Conservation (phyloP, 768 basidiomycete species). For the Lactarius psammicola region DNA sequence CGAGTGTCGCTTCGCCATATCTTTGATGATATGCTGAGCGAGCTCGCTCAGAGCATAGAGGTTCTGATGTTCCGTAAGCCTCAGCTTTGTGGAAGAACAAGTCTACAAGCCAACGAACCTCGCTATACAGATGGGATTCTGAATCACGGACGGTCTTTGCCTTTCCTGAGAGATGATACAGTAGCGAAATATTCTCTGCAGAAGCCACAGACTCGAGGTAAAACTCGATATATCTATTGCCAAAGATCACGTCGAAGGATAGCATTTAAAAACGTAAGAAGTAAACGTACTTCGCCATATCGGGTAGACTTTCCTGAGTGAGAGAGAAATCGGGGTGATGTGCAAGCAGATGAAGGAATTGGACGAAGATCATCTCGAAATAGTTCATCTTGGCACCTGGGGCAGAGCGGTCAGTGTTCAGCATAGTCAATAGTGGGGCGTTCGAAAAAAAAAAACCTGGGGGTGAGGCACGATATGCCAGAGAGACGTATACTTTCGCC, state of each 20-base stretch:
- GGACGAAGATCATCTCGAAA: constrained; percentile 81
- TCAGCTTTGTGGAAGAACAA: background rate
- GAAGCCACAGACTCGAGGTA: constrained; percentile 77
- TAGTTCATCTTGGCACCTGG: constrained; percentile 58
- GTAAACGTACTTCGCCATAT: constrained; percentile 72
- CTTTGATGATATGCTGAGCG: constrained; percentile 82
- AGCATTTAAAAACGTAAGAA: background rate
- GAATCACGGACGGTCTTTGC: constrained; percentile 86
- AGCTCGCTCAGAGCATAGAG: constrained; percentile 86
- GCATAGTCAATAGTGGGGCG: background rate
- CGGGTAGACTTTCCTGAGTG: constrained; percentile 63
- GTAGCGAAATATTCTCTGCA: constrained; percentile 78
- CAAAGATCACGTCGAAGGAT: constrained; percentile 7
- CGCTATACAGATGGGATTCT: constrained; percentile 62
- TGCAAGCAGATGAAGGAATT: constrained; percentile 82
- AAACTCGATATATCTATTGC: constrained; percentile 80
- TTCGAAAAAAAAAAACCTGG: constrained; percentile 12
- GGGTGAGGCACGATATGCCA: constrained; percentile 25
- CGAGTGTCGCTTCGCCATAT: constrained; percentile 54
- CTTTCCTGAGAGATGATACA: constrained; percentile 79
- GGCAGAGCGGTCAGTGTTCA: background rate
- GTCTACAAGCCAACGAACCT: constrained; percentile 45
- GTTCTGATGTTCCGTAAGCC: constrained; percentile 50
- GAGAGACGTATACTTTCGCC: constrained; percentile 25
- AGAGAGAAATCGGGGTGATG: constrained; percentile 91